These are phyloP conservation scores for Trichoderma simmonsii DNA, from an alignment of 2,329 filamentous ascomycete species.

Conservation along the genomic window DNA sequence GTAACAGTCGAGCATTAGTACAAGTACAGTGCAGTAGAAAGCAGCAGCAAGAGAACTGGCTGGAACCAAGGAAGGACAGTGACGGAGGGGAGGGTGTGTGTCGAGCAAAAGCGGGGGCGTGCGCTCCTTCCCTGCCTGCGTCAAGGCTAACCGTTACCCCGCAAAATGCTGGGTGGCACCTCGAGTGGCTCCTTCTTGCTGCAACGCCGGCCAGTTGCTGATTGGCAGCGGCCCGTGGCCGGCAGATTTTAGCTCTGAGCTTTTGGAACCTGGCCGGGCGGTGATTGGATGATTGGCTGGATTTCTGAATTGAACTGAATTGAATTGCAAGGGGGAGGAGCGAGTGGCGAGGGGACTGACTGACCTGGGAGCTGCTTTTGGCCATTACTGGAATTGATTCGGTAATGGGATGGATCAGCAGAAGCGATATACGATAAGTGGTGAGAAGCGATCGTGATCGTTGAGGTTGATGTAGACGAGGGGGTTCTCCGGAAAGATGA, in stretches of 20 bases:
- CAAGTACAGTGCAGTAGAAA: neutral
- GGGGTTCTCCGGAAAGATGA: neutral
- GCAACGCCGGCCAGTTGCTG: slow-evolving; percentile 16
- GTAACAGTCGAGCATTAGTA: neutral
- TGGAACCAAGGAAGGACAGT: neutral
- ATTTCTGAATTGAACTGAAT: neutral
- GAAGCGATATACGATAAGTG: neutral
- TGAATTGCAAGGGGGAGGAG: neutral
- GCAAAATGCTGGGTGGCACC: slow-evolving; percentile 18
- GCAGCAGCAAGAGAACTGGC: neutral
- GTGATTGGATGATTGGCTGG: slow-evolving; percentile 6
- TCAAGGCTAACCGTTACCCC: slow-evolving; percentile 15
- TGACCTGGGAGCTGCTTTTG: neutral
- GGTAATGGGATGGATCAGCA: slow-evolving; percentile 9
- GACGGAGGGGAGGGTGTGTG: neutral
- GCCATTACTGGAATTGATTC: slow-evolving; percentile 16
- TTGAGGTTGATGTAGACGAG: neutral
- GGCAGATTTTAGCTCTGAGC: slow-evolving; percentile 14
- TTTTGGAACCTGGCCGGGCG: neutral
- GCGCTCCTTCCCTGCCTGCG: neutral
- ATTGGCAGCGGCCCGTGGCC: slow-evolving; percentile 20
- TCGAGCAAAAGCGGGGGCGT: neutral
- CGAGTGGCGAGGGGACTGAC: neutral
- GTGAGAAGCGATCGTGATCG: neutral
- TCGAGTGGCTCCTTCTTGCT: slow-evolving; percentile 6